A percentile compares a stretch with the other conserved stretches of the same genome.
phyloP scores from a whole-genome alignment of 2,329 filamentous ascomycete species.

The Sporothrix inflata region DNA sequence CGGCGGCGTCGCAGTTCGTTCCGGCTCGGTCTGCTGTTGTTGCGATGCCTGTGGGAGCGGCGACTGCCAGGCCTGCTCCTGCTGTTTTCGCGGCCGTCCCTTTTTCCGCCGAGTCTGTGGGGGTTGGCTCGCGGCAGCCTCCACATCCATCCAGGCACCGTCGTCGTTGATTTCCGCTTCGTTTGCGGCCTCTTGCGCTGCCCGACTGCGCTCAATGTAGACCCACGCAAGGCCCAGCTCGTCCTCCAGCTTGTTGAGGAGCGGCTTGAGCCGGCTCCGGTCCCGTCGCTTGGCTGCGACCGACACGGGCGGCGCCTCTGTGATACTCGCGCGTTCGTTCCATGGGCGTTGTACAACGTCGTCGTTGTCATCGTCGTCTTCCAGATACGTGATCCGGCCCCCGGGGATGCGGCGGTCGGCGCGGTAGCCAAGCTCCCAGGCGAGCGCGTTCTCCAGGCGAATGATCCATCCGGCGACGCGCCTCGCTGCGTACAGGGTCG shows the following conservation, averaged over 20 bases:
- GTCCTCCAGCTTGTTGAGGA: constrained; percentile 30
- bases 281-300: neutral
- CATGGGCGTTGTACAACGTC: neutral
- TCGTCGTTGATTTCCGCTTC: neutral
- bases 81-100: neutral
- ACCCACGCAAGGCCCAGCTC: constrained; percentile 24
- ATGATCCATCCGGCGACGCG: constrained; percentile 27
- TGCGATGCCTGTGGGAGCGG: neutral
- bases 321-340: neutral
- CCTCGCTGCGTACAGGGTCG: neutral
- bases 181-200: neutral
- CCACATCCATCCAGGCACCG: no score
- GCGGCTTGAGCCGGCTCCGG: constrained; percentile 22
- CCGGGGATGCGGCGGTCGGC: neutral
- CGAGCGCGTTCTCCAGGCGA: constrained; percentile 29
- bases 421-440: constrained; percentile 32
- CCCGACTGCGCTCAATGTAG: constrained; percentile 13
- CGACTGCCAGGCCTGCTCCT: neutral
- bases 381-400: neutral
- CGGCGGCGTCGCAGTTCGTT: neutral
- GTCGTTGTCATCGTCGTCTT: constrained; percentile 5
- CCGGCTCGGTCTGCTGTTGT: neutral
- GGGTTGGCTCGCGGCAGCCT: neutral
- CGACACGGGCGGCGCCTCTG: neutral
- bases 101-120: neutral